Evolutionary conservation across 768 basidiomycete species (phyloP).

Genomic region (Suillus luteus): DNA sequence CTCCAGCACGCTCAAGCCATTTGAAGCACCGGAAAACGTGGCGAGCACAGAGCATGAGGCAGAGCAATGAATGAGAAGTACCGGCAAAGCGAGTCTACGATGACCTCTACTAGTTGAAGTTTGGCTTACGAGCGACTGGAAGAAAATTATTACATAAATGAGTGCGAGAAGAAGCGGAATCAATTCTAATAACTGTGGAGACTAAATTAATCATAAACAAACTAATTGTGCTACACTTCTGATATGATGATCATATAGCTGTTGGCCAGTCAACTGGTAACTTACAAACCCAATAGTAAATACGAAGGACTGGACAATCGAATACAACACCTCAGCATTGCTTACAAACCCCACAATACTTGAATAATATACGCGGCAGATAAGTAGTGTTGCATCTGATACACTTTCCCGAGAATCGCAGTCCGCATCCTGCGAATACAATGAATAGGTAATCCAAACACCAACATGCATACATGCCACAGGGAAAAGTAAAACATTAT

Average conservation of each 20-base stretch:
- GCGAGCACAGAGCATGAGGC: conserved; percentile 30
- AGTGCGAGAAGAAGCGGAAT: neutral
- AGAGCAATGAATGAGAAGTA: neutral
- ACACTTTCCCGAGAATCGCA: conserved; percentile 26
- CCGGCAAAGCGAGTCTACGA: neutral
- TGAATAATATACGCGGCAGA: conserved; percentile 32
- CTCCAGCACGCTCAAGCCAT: conserved; percentile 69
- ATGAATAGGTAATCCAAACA: neutral
- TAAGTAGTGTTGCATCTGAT: conserved; percentile 21
- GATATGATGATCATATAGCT: conserved; percentile 16
- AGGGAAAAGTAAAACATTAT: conserved; percentile 1
- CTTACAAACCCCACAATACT: neutral
- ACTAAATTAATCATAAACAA: conserved; percentile 9
- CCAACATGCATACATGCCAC: neutral
- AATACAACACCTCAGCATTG: neutral
- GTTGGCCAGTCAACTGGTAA: neutral
- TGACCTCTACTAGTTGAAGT: neutral
- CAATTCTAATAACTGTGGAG: neutral
- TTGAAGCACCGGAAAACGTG: conserved; percentile 59
- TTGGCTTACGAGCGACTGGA: neutral
- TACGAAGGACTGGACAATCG: neutral
- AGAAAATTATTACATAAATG: neutral
- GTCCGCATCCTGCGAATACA: conserved; percentile 1
- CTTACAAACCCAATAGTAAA: neutral
- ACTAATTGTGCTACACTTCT: conserved; percentile 33